Percentiles rank a stretch among this genome's conserved stretches.
Conservation (phyloP, 441 rosid species). For the Arabidopsis lyrata region DNA sequence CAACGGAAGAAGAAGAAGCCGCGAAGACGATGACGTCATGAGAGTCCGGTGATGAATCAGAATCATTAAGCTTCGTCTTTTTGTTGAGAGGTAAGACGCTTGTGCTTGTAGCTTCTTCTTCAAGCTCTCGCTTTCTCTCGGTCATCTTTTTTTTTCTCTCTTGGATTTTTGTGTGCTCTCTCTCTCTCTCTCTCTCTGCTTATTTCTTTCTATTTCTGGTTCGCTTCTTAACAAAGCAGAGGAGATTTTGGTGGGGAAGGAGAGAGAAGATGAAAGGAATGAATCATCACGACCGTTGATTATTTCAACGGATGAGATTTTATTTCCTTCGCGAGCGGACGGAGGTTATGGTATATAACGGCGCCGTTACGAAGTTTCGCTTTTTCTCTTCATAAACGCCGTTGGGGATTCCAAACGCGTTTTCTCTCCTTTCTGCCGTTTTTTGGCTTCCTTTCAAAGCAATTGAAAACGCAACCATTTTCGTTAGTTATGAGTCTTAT, state of each 20-base stretch:
- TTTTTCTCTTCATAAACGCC: slow-evolving; percentile 36
- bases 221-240: slow-evolving; percentile 32
- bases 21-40: slow-evolving; percentile 35
- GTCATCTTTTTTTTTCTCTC: slow-evolving; percentile 44
- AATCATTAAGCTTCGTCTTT: slow-evolving; percentile 47
- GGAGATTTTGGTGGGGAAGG: slow-evolving; percentile 40
- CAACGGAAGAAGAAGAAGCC: slow-evolving; percentile 2
- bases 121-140: slow-evolving; percentile 49
- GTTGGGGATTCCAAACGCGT: slow-evolving; percentile 37
- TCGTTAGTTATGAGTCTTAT: slow-evolving; percentile 3
- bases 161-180: slow-evolving; percentile 1
- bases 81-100: slow-evolving; percentile 41
- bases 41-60: slow-evolving; percentile 38
- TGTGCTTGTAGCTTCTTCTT: slow-evolving; percentile 47
- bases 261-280: background rate
- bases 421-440: slow-evolving; percentile 19
- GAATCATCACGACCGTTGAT: slow-evolving; percentile 40
- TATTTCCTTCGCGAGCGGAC: slow-evolving; percentile 38
- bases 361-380: slow-evolving; percentile 41
- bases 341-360: slow-evolving; percentile 37
- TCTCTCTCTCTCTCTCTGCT: slow-evolving; percentile 35
- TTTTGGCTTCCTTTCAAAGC: slow-evolving; percentile 32
- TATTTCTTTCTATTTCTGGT: slow-evolving; percentile 46
- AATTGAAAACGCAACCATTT: slow-evolving; percentile 32
- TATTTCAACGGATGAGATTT: slow-evolving; percentile 45